Conservation (phyloP, 768 basidiomycete genomes). For the Russula dissimulans region DNA sequence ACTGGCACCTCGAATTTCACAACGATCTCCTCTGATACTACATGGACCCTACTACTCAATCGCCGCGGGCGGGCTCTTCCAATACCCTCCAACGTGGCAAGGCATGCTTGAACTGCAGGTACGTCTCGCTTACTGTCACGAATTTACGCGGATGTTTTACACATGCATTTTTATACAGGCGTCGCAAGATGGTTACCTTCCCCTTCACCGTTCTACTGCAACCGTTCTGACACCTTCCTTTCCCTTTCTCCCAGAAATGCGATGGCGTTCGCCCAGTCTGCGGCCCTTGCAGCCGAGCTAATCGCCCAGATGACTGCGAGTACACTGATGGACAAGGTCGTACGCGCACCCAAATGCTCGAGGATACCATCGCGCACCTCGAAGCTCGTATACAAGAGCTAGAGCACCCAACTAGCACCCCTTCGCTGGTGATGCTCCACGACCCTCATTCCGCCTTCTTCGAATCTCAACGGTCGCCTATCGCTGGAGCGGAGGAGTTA, state of each 20-base stretch:
- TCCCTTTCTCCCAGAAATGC: slow-evolving; percentile 42
- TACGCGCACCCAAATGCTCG: slow-evolving; percentile 48
- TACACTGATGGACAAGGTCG: slow-evolving; percentile 54
- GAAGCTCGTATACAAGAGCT: slow-evolving; percentile 38
- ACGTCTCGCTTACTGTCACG: not conserved
- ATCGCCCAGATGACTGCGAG: slow-evolving; percentile 60
- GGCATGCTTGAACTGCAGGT: slow-evolving; percentile 21
- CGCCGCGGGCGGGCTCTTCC: slow-evolving; percentile 5
- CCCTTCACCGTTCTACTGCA: not conserved
- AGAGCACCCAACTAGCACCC: slow-evolving; percentile 14
- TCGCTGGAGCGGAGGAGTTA: not conserved
- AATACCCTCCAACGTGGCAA: slow-evolving; percentile 20
- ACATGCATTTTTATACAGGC: not conserved
- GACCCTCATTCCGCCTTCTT: slow-evolving; percentile 16
- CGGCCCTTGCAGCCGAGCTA: slow-evolving; percentile 47
- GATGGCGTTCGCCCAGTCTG: slow-evolving; percentile 57
- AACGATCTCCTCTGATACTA: not conserved
- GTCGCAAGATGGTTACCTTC: slow-evolving; percentile 17
- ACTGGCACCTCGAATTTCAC: not conserved
- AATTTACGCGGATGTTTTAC: not conserved
- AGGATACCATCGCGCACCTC: slow-evolving; percentile 48
- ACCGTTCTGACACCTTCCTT: not conserved
- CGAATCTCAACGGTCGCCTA: slow-evolving; percentile 4
- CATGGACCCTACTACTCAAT: slow-evolving; percentile 11
- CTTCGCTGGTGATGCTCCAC: slow-evolving; percentile 14